Evolutionary conservation across 768 basidiomycete species (phyloP).

Genomic region (Lactarius pseudohatsudake): DNA sequence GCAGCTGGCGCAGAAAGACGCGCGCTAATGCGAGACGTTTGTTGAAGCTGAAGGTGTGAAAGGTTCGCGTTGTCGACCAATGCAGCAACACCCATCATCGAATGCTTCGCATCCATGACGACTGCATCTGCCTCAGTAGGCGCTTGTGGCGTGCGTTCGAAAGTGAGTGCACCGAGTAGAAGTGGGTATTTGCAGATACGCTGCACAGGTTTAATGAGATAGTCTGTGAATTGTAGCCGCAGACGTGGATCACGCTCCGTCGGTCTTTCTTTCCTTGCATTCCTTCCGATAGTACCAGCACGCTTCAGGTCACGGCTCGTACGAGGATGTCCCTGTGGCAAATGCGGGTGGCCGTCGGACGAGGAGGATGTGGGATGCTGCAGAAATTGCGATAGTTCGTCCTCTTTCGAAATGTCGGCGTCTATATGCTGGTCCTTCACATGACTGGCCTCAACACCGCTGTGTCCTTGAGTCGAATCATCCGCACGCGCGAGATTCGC

Average conservation of each 20-base stretch:
- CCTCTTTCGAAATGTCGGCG: neutral
- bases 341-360: neutral
- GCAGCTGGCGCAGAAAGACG: slow-evolving; percentile 37
- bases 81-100: slow-evolving; percentile 27
- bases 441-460: neutral
- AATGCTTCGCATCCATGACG: slow-evolving; percentile 22
- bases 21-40: slow-evolving; percentile 35
- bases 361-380: neutral
- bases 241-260: slow-evolving; percentile 27
- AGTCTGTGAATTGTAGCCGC: slow-evolving; percentile 73
- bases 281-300: slow-evolving; percentile 4
- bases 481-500: slow-evolving; percentile 26
- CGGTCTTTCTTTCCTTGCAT: slow-evolving; percentile 15
- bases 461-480: neutral
- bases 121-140: slow-evolving; percentile 13
- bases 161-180: slow-evolving; percentile 69
- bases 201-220: slow-evolving; percentile 97
- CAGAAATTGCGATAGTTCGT: slow-evolving; percentile 4
- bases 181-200: slow-evolving; percentile 94
- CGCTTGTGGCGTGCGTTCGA: slow-evolving; percentile 2
- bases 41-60: slow-evolving; percentile 20
- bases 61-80: slow-evolving; percentile 27
- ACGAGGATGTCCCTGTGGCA: neutral
- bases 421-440: neutral
- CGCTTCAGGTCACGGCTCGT: slow-evolving; percentile 6